Evolutionary conservation across 1,139 yeast genomes (phyloP).

Genomic region (Protomyces pachydermus): DNA sequence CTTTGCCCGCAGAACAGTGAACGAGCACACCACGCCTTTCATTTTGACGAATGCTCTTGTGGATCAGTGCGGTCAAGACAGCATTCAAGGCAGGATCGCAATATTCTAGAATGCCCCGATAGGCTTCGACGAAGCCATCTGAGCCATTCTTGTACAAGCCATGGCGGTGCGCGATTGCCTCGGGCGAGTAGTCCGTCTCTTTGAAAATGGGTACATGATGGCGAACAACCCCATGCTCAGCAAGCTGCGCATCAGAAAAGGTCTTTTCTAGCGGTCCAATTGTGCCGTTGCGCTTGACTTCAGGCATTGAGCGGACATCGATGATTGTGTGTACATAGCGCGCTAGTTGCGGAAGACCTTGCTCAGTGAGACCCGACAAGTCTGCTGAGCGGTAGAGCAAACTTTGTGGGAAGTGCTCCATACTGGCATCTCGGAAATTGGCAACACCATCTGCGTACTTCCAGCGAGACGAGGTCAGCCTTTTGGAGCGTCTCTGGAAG

Average conservation of each 20-base stretch:
- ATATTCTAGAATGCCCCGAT: constrained; percentile 36
- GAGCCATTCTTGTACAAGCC: constrained; percentile 56
- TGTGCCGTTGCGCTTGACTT: constrained; percentile 50
- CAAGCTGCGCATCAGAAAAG: not conserved
- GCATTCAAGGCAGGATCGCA: constrained; percentile 5
- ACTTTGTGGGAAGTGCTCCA: constrained; percentile 48
- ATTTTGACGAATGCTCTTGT: not conserved
- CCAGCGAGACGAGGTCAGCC: not conserved
- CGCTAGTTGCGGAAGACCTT: constrained; percentile 50
- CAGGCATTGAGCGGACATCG: constrained; percentile 65
- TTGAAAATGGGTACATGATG: constrained; percentile 58
- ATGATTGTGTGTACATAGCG: constrained; percentile 42
- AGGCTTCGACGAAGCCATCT: constrained; percentile 61
- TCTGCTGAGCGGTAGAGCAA: constrained; percentile 62
- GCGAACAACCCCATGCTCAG: constrained; percentile 40
- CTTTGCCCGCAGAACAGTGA: constrained; percentile 60
- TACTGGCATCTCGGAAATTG: constrained; percentile 67
- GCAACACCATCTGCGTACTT: constrained; percentile 55
- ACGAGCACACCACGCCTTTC: constrained; percentile 9
- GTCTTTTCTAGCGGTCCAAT: not conserved
- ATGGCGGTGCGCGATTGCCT: constrained; percentile 58
- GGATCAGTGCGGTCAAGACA: not conserved
- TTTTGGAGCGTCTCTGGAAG: not conserved
- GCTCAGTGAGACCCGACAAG: constrained; percentile 46
- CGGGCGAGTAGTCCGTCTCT: constrained; percentile 59